Evolutionary conservation across 345 rosid species (phyloP).

Genomic region (Linum lewisii): DNA sequence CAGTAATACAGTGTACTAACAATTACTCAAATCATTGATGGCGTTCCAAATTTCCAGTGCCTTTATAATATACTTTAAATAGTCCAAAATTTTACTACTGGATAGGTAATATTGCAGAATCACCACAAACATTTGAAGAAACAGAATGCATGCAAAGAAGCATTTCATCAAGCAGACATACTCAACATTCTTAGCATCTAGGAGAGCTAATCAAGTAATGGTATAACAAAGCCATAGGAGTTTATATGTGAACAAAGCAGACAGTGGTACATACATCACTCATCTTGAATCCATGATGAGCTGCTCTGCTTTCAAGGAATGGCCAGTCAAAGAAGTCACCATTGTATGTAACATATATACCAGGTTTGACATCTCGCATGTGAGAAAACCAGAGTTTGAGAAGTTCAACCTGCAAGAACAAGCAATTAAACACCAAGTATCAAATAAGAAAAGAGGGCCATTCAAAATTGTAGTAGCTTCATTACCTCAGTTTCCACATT

Average conservation of each 20-base stretch:
- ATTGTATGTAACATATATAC: constrained; percentile 89
- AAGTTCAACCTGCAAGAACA: constrained; percentile 64
- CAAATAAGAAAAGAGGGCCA: constrained; percentile 6
- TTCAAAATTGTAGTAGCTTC: constrained; percentile 6
- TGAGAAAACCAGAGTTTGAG: constrained; percentile 75
- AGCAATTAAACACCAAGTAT: constrained; percentile 6
- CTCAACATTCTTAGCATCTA: neutral
- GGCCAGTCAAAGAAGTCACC: constrained; percentile 99
- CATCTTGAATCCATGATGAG: constrained; percentile 80
- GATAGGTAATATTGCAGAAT: too few species aligned
- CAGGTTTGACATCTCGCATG: constrained; percentile 91
- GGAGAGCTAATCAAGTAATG: neutral
- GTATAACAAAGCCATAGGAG: neutral
- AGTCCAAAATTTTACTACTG: too few species aligned
- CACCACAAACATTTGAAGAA: too few species aligned
- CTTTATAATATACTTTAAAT: too few species aligned
- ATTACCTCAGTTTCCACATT: constrained; percentile 76
- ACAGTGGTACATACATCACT: constrained; percentile 46
- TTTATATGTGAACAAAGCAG: constrained; percentile 1
- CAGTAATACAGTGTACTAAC: too few species aligned
- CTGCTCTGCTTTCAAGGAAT: constrained; percentile 85
- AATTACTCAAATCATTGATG: too few species aligned
- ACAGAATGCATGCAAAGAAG: too few species aligned
- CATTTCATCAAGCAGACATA: too few species aligned
- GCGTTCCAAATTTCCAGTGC: too few species aligned